Base-by-base conservation (phyloP, 768 basidiomycete species). In the Leccinum obscurum region DNA sequence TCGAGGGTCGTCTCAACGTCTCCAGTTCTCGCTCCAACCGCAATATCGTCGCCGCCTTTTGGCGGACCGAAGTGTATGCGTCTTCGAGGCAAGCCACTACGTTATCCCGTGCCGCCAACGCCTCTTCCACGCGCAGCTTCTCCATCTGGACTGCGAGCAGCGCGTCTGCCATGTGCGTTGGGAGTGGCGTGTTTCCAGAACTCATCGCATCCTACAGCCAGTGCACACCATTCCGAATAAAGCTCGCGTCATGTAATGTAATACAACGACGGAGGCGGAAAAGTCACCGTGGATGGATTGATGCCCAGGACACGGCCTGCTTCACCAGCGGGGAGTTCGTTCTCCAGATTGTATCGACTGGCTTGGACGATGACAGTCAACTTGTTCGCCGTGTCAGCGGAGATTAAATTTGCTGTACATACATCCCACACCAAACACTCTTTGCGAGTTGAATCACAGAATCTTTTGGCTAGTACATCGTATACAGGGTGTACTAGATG, bases 71-170 rank as follows among this genome's bases (percentile, higher is more conserved):
- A 14, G 75, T 69, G 66, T 85, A 87, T 10, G 86, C 86, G 51
- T 84, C 81, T 34, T 81, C 77, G 13, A 91, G 79, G 32, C 82
- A 83, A 46, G 81, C 73, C 2, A 88, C 81, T 15, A 80, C 82
- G 32, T 78, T 80, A 66, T 91, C 89, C 44, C 89, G 83, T 32
- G 88, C 89, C 28, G 73, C 76, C 55, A 86, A 70, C 2, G 85
- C 86, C 66, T 90, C 87, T 22, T 70, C 71, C 1, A 85, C 81
- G 52, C 81, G 80, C 53, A 80, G 58, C 44, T 77, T 78, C 62
- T 87, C 85, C 35, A 80, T 72, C 61, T 85, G 80, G 20, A 85
- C 74, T 59, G 84, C 82, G 28, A 87, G 72, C 11, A 84, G 80
- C 68, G 84, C 77, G 62, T 85, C 84, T 3, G 79, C 81, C 35